phyloP scores from a whole-genome alignment of 1,284 basidiomycete genomes.

The Peniophora sp. region DNA sequence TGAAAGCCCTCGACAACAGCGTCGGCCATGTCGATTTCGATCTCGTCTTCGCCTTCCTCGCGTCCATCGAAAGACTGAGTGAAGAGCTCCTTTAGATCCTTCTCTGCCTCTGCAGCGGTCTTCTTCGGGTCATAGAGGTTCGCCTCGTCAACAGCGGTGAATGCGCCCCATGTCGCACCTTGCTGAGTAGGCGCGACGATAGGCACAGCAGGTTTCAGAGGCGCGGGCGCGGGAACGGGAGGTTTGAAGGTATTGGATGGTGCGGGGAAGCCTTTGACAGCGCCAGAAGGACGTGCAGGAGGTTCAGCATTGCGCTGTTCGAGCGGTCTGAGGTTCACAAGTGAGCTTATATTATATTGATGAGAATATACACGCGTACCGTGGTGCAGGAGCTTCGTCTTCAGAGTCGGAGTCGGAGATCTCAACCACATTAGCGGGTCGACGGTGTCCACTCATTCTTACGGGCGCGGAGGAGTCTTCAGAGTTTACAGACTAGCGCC shows the following conservation, averaged over 20 bases:
- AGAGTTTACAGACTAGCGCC: not conserved
- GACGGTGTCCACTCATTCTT: not conserved
- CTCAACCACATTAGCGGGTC: not conserved
- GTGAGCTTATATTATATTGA: not conserved
- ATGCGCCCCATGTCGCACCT: slow-evolving; percentile 17
- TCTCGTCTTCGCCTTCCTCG: slow-evolving; percentile 37
- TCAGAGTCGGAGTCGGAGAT: slow-evolving; percentile 12
- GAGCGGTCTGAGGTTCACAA: not conserved
- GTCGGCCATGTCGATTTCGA: slow-evolving; percentile 34
- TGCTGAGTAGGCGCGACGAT: not conserved
- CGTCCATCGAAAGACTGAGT: slow-evolving; percentile 29
- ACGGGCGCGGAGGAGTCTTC: not conserved
- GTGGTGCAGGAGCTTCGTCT: slow-evolving; percentile 7
- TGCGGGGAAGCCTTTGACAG: slow-evolving; percentile 10
- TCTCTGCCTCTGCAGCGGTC: slow-evolving; percentile 49
- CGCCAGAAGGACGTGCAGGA: not conserved
- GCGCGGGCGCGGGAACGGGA: not conserved
- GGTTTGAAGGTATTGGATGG: slow-evolving; percentile 14
- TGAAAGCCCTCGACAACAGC: slow-evolving; percentile 68
- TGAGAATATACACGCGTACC: not conserved
- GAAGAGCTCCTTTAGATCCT: slow-evolving; percentile 25
- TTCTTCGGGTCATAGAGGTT: slow-evolving; percentile 27
- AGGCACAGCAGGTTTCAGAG: not conserved
- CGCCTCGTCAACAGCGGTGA: slow-evolving; percentile 24
- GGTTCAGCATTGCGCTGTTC: not conserved